phyloP scores from a whole-genome alignment of 805 yeast species.

The Candida tammaniensis region DNA sequence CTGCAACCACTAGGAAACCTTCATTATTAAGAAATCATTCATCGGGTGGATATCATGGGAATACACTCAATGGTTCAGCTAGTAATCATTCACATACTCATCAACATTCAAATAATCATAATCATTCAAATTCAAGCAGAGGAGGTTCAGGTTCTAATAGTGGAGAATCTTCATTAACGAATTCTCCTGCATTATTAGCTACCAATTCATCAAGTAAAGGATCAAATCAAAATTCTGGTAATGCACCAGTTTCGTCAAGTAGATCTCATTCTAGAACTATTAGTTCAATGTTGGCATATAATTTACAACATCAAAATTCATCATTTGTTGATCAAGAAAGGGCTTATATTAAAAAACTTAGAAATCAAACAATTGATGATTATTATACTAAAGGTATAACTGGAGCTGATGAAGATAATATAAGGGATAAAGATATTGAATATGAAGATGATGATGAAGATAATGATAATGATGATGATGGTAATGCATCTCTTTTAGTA shows the following conservation, averaged over 20 bases:
- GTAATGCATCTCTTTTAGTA: slow-evolving; percentile 30
- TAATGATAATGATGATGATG: slow-evolving; percentile 21
- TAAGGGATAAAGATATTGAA: slow-evolving; percentile 24
- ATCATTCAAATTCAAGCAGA: background rate
- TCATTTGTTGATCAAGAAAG: slow-evolving; percentile 60
- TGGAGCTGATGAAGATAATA: slow-evolving; percentile 30
- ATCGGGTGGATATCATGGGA: slow-evolving; percentile 7
- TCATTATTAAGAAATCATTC: slow-evolving; percentile 16
- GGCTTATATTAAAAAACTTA: slow-evolving; percentile 60
- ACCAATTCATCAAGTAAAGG: background rate
- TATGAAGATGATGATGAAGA: slow-evolving; percentile 23
- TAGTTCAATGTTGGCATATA: slow-evolving; percentile 15
- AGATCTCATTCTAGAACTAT: slow-evolving; percentile 11
- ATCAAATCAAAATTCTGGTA: background rate
- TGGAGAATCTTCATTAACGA: slow-evolving; percentile 8
- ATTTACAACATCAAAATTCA: slow-evolving; percentile 15
- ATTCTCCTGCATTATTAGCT: slow-evolving; percentile 9
- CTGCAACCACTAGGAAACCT: slow-evolving; percentile 13
- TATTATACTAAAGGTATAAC: slow-evolving; percentile 68
- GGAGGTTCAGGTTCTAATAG: slow-evolving; percentile 10
- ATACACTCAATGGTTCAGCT: background rate
- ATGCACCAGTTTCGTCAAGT: background rate
- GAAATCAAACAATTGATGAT: slow-evolving; percentile 62
- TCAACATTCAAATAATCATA: background rate
- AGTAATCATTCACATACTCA: slow-evolving; percentile 1